Base-by-base conservation (phyloP, 345 rosid genomes). In the Moringa oleifera region DNA sequence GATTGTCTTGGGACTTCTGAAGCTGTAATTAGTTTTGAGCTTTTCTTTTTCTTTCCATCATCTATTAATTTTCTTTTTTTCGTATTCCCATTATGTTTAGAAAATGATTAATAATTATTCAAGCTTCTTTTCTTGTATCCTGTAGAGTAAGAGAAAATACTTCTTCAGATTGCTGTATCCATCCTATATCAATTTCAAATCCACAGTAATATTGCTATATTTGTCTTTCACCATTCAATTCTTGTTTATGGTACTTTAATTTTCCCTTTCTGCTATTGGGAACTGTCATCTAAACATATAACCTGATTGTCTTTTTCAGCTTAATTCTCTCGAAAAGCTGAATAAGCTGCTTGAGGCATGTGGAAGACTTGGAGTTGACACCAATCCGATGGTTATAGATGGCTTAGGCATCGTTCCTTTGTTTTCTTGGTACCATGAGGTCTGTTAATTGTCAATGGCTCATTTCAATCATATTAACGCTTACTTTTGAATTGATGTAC, bases 351-450 rank as follows among this genome's bases (percentile, higher is more conserved):
- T 83, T 60, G 80, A 81, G 70, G 85, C 83, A 13, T 83, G 88
- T 77, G 61, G 55, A 78, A 46, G 23, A 59, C 76, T 86, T 45
- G 86, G 86, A 58, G 81, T 86, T 55, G 82, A 76, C 73, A 80
- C 80, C 22, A 61, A 67, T 65, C 86, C 88, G 2, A n/a, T 63
- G 51, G 68, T 20, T 28, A 55, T 78, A 18, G 69, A 71, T 63
- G 76, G 77, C 49, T 53, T 86, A 68, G 88, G 92, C 46, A 81
- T 86, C 71, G 60, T 81, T 70, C 92, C 88, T 53, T 55, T 83
- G 51, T 79, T 70, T 73, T 86, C 88, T 62, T 83, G 88, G 91
- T 83, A 86, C 67, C 88, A 86, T 63, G 83, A 83, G 88, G 91
- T 86, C 17, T 21, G 28, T 58, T 66, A 17, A 15, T 52, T 46